These are phyloP conservation scores for Picea engelmannii DNA, from an alignment of 83 land plant species.

Conservation along the genomic window DNA sequence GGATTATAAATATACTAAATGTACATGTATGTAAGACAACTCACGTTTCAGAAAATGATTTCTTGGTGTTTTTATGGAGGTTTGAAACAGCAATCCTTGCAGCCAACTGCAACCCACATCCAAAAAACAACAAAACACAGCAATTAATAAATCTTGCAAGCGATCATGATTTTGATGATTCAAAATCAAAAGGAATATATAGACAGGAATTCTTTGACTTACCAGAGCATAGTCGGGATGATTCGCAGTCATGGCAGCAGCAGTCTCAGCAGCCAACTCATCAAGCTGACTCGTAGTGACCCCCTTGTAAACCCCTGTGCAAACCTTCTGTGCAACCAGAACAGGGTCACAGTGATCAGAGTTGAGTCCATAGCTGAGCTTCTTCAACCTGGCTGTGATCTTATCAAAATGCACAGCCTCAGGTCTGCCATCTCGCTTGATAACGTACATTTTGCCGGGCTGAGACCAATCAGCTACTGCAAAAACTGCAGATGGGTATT, in stretches of 20 bases:
- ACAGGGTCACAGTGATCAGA: slow-evolving; percentile 89
- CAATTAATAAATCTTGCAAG: background rate
- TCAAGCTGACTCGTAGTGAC: slow-evolving; percentile 97
- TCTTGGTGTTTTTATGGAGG: slow-evolving; percentile 93
- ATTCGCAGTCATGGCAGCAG: slow-evolving; percentile 91
- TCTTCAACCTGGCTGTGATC: slow-evolving; percentile 97
- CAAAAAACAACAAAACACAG: background rate
- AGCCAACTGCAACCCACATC: slow-evolving; percentile 54
- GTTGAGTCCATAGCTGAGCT: slow-evolving; percentile 91
- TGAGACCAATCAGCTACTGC: background rate
- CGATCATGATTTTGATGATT: background rate
- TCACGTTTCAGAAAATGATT: slow-evolving; percentile 92
- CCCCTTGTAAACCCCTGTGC: slow-evolving; percentile 93
- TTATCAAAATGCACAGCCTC: slow-evolving; percentile 96
- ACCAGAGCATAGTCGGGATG: slow-evolving; percentile 96
- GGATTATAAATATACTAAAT: background rate
- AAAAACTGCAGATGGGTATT: background rate
- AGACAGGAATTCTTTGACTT: slow-evolving; percentile 9
- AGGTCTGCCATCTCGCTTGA: slow-evolving; percentile 94
- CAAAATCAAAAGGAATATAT: background rate
- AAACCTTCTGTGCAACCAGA: slow-evolving; percentile 93
- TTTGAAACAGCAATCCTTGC: slow-evolving; percentile 93
- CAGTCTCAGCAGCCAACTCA: slow-evolving; percentile 96
- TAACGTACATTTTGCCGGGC: slow-evolving; percentile 70
- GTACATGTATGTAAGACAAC: slow-evolving; percentile 2